Evolutionary conservation across 2,329 filamentous ascomycete species (phyloP).

Genomic region (Cercospora beticola): DNA sequence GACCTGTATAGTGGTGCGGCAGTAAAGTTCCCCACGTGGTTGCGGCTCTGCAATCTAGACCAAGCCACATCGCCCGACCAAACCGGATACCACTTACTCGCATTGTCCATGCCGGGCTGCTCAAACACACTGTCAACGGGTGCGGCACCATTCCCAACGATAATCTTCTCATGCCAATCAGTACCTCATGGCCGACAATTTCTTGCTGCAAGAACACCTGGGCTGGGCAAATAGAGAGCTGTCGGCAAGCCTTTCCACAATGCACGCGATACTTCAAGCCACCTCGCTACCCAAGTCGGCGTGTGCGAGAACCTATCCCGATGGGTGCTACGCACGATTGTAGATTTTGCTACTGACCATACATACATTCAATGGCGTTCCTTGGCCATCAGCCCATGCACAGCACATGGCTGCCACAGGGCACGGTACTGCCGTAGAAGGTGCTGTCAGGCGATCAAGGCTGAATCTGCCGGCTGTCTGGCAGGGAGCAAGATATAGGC

Average conservation of each 20-base stretch:
- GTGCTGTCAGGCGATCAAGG: neutral
- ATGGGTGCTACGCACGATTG: neutral
- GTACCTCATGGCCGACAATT: neutral
- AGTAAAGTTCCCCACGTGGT: neutral
- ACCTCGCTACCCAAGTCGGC: neutral
- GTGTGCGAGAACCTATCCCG: neutral
- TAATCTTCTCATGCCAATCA: neutral
- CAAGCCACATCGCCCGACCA: neutral
- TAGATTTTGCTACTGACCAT: neutral
- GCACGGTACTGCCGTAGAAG: neutral
- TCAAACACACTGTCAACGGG: neutral
- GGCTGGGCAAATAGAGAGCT: neutral
- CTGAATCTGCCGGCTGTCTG: neutral
- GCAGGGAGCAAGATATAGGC: neutral
- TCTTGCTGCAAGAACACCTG: neutral
- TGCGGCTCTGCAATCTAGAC: neutral
- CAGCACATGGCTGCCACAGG: neutral
- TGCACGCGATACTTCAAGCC: neutral
- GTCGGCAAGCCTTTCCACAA: neutral
- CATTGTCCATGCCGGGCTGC: neutral
- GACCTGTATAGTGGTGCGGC: neutral
- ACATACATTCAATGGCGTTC: neutral
- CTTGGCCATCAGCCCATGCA: neutral
- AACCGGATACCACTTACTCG: neutral
- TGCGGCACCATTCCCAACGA: neutral